Evolutionary conservation across 495 filamentous ascomycete genomes (phyloP), one percentile per base, ranked within the genome.

Genomic region (Xanthoparmelia taractica): DNA sequence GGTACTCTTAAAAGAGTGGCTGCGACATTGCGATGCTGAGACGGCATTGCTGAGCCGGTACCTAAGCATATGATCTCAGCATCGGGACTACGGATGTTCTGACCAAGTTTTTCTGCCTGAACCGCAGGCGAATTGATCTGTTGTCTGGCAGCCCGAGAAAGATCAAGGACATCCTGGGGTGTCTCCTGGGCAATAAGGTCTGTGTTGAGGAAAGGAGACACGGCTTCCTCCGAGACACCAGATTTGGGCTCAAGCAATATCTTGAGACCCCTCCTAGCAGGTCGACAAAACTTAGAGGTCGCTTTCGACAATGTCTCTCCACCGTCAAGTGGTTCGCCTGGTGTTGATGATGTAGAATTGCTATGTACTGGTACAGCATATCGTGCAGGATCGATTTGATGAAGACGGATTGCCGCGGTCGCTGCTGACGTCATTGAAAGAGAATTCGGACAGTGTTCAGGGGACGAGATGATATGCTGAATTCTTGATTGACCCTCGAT

Each of bases 11-110:
- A 67, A 11, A 99, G 78, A 1, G 91, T 97, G 8, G 87, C 85
- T 33, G 91, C 96, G 47, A 97, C 94, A 72, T 97, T 99, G 60
- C 94, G 88, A 73, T 96, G 92, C 73, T 92, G 93, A 55, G 91
- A 94, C 7, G 94, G 95, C 20, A 85, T 65, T 15, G 91, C 87
- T 5, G 92, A 96, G 13, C 94, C 94, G 4, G 94, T 99, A 4
- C 94, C 94, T 8, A 99, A 82, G 0, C 90, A 80, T 61, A 91
- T 85, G 60, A 99, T 82, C 68, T 97, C 93, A 11, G 85, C 84
- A 68, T 96, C 85, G 47, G 79, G 77, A 61, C 86, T 81, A 20
- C 86, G 86, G 23, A 92, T 80, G 63, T 82, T 78, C 27, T 80
- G 59, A 47, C 41, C 57, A 15, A 59, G 27, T 20, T 54, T 69